Evolutionary conservation across 768 basidiomycete genomes (phyloP).

Genomic region (Russula vinacea): DNA sequence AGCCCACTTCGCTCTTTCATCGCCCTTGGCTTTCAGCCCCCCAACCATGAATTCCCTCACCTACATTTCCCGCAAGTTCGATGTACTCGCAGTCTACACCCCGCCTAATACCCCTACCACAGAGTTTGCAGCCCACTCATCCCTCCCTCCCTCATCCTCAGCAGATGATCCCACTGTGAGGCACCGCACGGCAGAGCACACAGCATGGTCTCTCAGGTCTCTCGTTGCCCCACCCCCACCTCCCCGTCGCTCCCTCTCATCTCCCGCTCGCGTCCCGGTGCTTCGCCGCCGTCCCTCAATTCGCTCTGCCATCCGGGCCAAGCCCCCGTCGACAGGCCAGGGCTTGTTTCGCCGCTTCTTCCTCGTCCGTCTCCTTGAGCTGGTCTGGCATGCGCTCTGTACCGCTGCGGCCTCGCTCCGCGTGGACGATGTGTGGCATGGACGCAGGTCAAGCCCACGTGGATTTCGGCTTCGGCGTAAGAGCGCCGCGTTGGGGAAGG

Average conservation of each 20-base stretch:
- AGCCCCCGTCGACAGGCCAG: conserved; percentile 29
- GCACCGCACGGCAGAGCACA: not conserved
- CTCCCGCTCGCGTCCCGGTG: conserved; percentile 25
- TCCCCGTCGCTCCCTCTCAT: conserved; percentile 27
- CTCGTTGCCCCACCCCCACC: conserved; percentile 29
- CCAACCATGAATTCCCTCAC: conserved; percentile 72
- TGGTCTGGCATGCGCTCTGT: conserved; percentile 67
- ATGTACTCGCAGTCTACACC: conserved; percentile 62
- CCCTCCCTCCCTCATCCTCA: conserved; percentile 31
- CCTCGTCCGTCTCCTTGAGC: conserved; percentile 65
- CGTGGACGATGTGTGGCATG: conserved; percentile 29
- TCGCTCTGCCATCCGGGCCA: conserved; percentile 23
- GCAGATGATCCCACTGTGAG: not conserved
- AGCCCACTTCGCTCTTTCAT: not conserved
- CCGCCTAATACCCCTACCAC: conserved; percentile 55
- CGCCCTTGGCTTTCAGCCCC: not conserved
- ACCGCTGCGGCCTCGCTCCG: conserved; percentile 54
- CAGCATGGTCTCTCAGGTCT: conserved; percentile 29
- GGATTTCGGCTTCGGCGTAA: conserved; percentile 7
- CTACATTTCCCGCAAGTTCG: conserved; percentile 79
- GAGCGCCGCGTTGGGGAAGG: not conserved
- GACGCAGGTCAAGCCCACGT: conserved; percentile 7
- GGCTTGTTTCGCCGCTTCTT: conserved; percentile 49
- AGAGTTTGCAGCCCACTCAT: conserved; percentile 36
- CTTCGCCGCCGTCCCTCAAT: conserved; percentile 16